phyloP scores from a whole-genome alignment of 208 protist species.

The Acanthamoeba healyi region DNA sequence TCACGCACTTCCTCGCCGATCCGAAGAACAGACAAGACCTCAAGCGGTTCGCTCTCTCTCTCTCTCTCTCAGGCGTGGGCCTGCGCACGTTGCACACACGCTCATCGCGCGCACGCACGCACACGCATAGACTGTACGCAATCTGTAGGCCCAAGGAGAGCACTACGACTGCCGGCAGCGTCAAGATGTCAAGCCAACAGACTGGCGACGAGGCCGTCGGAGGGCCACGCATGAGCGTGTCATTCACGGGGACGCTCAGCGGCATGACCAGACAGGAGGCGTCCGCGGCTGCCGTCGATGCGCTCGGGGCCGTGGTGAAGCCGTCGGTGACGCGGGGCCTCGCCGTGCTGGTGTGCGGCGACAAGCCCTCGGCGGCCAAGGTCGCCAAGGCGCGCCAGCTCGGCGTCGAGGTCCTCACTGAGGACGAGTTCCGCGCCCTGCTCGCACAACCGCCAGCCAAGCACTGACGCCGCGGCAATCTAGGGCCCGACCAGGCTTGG shows the following conservation, averaged over 20 bases:
- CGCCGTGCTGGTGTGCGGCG: constrained; percentile 52
- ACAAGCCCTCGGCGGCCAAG: constrained; percentile 50
- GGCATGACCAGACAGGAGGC: background rate
- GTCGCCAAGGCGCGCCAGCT: background rate
- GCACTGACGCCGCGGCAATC: no score
- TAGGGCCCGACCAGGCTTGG: no score
- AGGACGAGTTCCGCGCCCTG: constrained; percentile 2
- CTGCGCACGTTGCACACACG: background rate
- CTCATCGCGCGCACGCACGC: no score
- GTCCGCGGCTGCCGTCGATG: background rate
- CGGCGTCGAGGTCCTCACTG: background rate
- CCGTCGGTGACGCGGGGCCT: background rate
- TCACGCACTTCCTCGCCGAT: background rate
- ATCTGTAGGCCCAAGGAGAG: background rate
- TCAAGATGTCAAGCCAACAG: background rate
- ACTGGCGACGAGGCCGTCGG: background rate
- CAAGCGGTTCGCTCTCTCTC: background rate
- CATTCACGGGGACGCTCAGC: constrained; percentile 21
- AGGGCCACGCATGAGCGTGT: background rate
- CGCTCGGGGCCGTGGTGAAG: constrained; percentile 12
- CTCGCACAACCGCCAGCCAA: background rate
- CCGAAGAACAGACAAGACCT: background rate
- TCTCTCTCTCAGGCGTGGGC: background rate
- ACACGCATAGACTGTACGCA: background rate
- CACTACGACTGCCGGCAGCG: background rate